phyloP scores from a whole-genome alignment of 805 yeast genomes.

The Nematodospora valgi region DNA sequence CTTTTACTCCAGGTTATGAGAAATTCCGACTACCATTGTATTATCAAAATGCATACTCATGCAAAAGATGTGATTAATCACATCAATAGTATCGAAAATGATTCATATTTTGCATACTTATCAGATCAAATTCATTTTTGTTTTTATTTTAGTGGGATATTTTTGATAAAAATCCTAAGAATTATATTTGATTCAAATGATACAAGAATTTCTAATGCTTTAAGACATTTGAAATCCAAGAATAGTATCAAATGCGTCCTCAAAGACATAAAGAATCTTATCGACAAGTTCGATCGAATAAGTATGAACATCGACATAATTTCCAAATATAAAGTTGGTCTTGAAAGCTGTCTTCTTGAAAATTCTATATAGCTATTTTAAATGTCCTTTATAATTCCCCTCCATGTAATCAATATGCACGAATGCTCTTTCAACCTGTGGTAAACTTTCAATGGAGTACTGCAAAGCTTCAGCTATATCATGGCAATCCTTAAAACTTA shows the following conservation, averaged over 20 bases:
- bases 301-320: slow-evolving; percentile 28
- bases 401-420: slow-evolving; percentile 70
- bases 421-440: slow-evolving; percentile 76
- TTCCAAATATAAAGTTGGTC: slow-evolving; percentile 25
- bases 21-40: slow-evolving; percentile 22
- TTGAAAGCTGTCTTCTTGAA: slow-evolving; percentile 8
- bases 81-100: slow-evolving; percentile 39
- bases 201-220: background rate
- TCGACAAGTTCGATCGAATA: slow-evolving; percentile 27
- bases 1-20: slow-evolving; percentile 2
- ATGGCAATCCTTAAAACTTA: slow-evolving; percentile 64
- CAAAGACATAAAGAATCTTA: slow-evolving; percentile 17
- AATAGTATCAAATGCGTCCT: background rate
- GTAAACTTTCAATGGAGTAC: slow-evolving; percentile 74
- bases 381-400: slow-evolving; percentile 41
- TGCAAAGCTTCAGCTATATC: slow-evolving; percentile 81
- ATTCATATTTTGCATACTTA: slow-evolving; percentile 62
- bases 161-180: too few relatives aligned
- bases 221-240: background rate
- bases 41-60: slow-evolving; percentile 38
- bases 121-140: slow-evolving; percentile 66
- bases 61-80: slow-evolving; percentile 41
- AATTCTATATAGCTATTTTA: slow-evolving; percentile 17
- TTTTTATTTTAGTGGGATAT: slow-evolving; percentile 40
- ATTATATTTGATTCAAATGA: too few relatives aligned